phyloP scores from a whole-genome alignment of 2,329 filamentous ascomycete genomes.

The Rosellinia necatrix region DNA sequence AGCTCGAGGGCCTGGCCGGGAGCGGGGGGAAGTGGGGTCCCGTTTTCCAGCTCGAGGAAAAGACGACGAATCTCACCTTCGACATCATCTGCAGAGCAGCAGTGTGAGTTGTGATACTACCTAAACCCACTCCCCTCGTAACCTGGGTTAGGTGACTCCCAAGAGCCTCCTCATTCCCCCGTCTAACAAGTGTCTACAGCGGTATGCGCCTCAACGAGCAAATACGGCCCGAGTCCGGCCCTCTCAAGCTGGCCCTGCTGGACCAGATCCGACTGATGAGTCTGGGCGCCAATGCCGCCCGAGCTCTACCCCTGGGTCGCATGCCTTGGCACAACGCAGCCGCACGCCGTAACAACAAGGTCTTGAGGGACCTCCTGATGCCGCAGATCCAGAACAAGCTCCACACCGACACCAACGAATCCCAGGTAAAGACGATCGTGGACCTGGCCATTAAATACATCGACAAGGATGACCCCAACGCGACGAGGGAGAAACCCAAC shows the following conservation, averaged over 20 bases:
- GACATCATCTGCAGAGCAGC: conserved; percentile 47
- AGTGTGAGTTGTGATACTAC: conserved; percentile 36
- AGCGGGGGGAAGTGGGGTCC: conserved; percentile 37
- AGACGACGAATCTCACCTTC: conserved; percentile 46
- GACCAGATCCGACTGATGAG: conserved; percentile 32
- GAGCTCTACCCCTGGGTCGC: conserved; percentile 24
- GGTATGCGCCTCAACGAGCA: conserved; percentile 37
- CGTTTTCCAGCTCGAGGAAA: conserved; percentile 43
- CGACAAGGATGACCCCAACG: conserved; percentile 32
- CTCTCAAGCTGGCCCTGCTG: conserved; percentile 33
- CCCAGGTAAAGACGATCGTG: conserved; percentile 35
- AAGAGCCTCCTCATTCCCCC: background rate
- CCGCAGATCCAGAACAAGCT: conserved; percentile 35
- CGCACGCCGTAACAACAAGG: conserved; percentile 33
- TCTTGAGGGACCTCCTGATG: conserved; percentile 33
- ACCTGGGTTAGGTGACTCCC: background rate
- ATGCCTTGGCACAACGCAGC: conserved; percentile 33
- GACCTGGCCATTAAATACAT: conserved; percentile 36
- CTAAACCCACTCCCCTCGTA: too few relatives aligned
- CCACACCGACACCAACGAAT: conserved; percentile 17
- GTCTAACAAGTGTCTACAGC: conserved; percentile 25
- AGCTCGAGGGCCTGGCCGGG: conserved; percentile 37
- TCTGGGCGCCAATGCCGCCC: conserved; percentile 25
- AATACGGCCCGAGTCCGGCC: conserved; percentile 26
- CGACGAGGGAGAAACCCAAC: conserved; percentile 29